Evolutionary conservation across 441 rosid species (phyloP).

Genomic region (Gossypium schwendimanii): DNA sequence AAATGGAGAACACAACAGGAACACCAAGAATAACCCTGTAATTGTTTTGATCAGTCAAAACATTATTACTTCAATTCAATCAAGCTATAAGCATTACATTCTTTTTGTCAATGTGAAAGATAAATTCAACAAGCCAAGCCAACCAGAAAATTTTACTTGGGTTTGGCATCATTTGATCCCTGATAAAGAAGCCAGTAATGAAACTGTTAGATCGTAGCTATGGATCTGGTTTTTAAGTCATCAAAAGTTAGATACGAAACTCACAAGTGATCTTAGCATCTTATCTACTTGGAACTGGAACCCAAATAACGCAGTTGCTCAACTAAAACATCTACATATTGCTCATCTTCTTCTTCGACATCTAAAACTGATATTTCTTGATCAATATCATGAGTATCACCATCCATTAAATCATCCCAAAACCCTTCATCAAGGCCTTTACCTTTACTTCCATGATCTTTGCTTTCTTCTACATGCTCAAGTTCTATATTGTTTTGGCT

Average conservation of each 20-base stretch:
- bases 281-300: too few relatives aligned
- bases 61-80: conserved; percentile 3
- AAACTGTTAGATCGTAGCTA: background rate
- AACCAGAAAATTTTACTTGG: too few relatives aligned
- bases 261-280: too few relatives aligned
- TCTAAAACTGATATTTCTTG: conserved; percentile 25
- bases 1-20: background rate
- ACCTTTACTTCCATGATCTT: conserved; percentile 18
- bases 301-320: conserved; percentile 13
- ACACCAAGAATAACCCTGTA: too few relatives aligned
- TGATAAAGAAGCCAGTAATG: background rate
- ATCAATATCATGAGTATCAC: conserved; percentile 20
- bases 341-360: conserved; percentile 22
- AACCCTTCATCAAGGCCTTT: conserved; percentile 35
- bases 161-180: too few relatives aligned
- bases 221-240: too few relatives aligned
- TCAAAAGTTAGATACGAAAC: too few relatives aligned
- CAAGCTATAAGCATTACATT: conserved; percentile 1
- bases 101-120: background rate
- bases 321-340: conserved; percentile 7
- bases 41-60: too few relatives aligned
- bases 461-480: conserved; percentile 20
- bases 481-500: conserved; percentile 17
- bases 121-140: background rate
- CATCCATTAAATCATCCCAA: conserved; percentile 66